A percentile compares a stretch with the other conserved stretches of the same genome.
These are phyloP conservation scores for Diplodia mutila DNA, from an alignment of 2,329 filamentous ascomycete genomes.

Conservation along the genomic window DNA sequence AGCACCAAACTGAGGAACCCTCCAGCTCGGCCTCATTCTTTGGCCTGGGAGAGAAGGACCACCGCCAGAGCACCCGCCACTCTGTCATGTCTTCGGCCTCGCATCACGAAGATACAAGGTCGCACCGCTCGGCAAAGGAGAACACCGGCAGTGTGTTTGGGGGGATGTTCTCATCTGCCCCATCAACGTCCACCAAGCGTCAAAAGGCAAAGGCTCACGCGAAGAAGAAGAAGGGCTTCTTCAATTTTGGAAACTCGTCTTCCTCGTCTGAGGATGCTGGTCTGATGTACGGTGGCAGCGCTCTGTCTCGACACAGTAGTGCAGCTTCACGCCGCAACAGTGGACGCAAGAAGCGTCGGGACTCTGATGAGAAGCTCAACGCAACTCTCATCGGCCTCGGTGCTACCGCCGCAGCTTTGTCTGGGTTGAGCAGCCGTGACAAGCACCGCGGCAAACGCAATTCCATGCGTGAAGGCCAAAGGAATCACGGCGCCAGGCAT, in stretches of 20 bases:
- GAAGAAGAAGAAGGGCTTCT: constrained; percentile 53
- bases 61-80: constrained; percentile 8
- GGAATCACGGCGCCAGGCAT: constrained; percentile 16
- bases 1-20: constrained; percentile 38
- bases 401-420: constrained; percentile 54
- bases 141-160: constrained; percentile 44
- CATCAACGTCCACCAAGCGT: constrained; percentile 32
- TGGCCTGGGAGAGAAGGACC: constrained; percentile 13
- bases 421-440: constrained; percentile 45
- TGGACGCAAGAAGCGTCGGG: constrained; percentile 38
- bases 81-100: constrained; percentile 10
- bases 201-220: constrained; percentile 36
- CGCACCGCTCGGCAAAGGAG: constrained; percentile 31
- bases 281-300: constrained; percentile 50
- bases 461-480: constrained; percentile 40
- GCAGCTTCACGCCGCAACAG: constrained; percentile 34
- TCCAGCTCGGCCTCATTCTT: constrained; percentile 28
- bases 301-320: constrained; percentile 22
- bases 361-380: constrained; percentile 52
- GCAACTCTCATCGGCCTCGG: constrained; percentile 52
- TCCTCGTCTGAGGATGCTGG: constrained; percentile 51
- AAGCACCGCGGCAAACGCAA: constrained; percentile 32
- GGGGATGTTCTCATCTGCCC: constrained; percentile 63
- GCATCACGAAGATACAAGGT: constrained; percentile 23
- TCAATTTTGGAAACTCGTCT: constrained; percentile 53